These are phyloP conservation scores for Colletotrichum limetticola DNA, from an alignment of 2,329 filamentous ascomycete genomes.

Conservation along the genomic window DNA sequence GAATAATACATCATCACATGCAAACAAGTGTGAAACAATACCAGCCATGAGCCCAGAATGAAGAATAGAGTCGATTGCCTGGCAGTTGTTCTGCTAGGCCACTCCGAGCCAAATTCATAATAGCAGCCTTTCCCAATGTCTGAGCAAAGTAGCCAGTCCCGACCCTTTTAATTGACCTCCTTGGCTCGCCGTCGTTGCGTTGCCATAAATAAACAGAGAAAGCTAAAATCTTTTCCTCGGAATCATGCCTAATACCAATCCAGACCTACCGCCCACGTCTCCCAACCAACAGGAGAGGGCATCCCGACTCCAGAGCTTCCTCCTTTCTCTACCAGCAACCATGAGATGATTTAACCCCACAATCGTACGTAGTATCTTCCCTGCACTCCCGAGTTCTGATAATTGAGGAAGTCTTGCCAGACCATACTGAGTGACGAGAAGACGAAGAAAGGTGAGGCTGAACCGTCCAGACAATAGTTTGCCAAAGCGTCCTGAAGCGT, in stretches of 20 bases:
- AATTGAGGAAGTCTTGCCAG: slow-evolving; percentile 17
- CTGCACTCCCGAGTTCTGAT: slow-evolving; percentile 24
- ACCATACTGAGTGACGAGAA: slow-evolving; percentile 31
- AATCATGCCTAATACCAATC: slow-evolving; percentile 36
- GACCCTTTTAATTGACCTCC: slow-evolving; percentile 33
- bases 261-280: slow-evolving; percentile 24
- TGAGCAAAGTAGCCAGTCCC: slow-evolving; percentile 35
- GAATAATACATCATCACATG: not conserved
- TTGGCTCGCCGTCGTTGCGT: slow-evolving; percentile 33
- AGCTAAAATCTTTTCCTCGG: slow-evolving; percentile 35
- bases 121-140: slow-evolving; percentile 31
- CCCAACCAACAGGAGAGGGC: slow-evolving; percentile 26
- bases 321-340: slow-evolving; percentile 12
- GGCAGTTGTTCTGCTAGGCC: slow-evolving; percentile 15
- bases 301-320: slow-evolving; percentile 20
- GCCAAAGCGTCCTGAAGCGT: slow-evolving; percentile 10
- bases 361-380: slow-evolving; percentile 11
- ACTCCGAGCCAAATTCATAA: slow-evolving; percentile 23
- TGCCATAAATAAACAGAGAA: slow-evolving; percentile 34
- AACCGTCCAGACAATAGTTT: slow-evolving; percentile 23
- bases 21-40: too few species aligned
- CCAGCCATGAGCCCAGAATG: not conserved
- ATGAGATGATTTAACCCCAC: slow-evolving; percentile 7
- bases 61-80: not conserved
- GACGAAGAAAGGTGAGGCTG: slow-evolving; percentile 26